phyloP scores from a whole-genome alignment of 169 alveolate species.

The Perkinsus marinus region DNA sequence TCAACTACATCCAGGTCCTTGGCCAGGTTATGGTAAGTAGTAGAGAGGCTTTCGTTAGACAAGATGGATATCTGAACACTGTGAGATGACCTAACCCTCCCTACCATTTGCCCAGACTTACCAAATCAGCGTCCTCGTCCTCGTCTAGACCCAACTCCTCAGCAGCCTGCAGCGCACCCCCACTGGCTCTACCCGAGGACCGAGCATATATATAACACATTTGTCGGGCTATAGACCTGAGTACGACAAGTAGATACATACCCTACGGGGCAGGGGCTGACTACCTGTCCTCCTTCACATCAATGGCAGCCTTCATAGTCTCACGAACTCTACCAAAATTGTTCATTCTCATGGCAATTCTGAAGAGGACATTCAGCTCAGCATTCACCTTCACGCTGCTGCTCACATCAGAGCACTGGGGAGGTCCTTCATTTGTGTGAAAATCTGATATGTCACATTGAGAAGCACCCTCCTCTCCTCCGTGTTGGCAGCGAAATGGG shows the following conservation, averaged over 20 bases:
- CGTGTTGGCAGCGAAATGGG: neutral
- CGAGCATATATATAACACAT: neutral
- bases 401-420: neutral
- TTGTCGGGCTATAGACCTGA: neutral
- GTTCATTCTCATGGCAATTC: neutral
- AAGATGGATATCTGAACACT: neutral
- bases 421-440: neutral
- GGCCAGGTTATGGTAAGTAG: neutral
- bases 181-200: neutral
- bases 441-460: neutral
- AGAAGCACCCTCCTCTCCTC: neutral
- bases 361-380: neutral
- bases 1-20: neutral
- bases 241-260: neutral
- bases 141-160: neutral
- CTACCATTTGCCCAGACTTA: neutral
- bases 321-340: neutral
- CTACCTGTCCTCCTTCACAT: neutral
- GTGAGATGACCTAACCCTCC: neutral
- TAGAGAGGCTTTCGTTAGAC: neutral
- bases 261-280: neutral
- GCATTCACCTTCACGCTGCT: neutral
- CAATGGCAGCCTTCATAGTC: neutral
- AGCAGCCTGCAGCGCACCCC: neutral
- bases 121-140: neutral